Base-by-base conservation (phyloP, 2,329 filamentous ascomycete genomes). In the Stemphylium beticola region DNA sequence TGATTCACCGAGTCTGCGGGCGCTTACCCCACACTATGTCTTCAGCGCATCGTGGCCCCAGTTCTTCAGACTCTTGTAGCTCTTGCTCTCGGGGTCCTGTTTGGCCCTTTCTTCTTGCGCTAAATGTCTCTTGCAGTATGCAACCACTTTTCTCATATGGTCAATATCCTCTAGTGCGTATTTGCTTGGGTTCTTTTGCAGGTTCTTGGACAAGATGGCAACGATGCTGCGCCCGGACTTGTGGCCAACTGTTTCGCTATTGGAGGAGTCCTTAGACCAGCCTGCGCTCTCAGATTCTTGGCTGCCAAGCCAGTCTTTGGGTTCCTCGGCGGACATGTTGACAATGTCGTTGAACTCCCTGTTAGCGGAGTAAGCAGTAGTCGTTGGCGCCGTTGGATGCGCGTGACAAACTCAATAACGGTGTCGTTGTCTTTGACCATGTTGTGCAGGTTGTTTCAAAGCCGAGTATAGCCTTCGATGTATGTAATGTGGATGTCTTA, bases 111-210 rank as follows among this genome's bases (percentile, higher is more conserved):
- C 79, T 69, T 89, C 86, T 62, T 88, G 86, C 0, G 86, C 86
- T 0, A 90, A 74, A 74, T 89, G 86, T 4, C 86, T 78, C 68
- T 89, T 89, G 68, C 83, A 87, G 58, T 88, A 88, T 0, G 85
- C 79, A 0, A 87, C 85, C 0, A 88, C 86, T 60, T 81, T 82
- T 43, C 85, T 78, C 84, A 87, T 87, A 58, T 87, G 86, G 42
- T 79, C 73, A 17, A 88, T 73, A 49, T 84, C 81, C 1, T 81
- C 77, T 3, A 86, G 79, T 0, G 81, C 81, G 67, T 89, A 89
- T 53, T 82, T 79, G 6, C 79, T 78, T 0, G 81, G 77, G 7
- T 84, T 77, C 60, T 84, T 87, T 8, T 81, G 74, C 0, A 85
- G 85, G 51, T 89, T 88, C 55, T 83, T 81, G 62, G 85, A 80